Evolutionary conservation across 306 rosid species (phyloP).

Genomic region (Prunus mira): DNA sequence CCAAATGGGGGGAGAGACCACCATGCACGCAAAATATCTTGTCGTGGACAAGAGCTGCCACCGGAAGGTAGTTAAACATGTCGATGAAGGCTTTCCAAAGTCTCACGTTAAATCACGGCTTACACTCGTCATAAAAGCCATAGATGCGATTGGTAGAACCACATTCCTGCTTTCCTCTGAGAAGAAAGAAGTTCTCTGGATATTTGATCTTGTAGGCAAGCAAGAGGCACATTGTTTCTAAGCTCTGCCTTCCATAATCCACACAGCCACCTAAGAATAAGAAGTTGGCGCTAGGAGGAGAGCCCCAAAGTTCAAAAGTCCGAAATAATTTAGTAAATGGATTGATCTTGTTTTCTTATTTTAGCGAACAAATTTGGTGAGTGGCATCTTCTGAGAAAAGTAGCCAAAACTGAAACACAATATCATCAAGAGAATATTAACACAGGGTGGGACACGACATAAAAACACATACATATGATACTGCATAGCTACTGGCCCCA

Average conservation of each 20-base stretch:
- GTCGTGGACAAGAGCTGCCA: slow-evolving; percentile 85
- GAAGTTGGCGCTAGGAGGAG: slow-evolving; percentile 75
- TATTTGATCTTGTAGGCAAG: slow-evolving; percentile 83
- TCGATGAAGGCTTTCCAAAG: slow-evolving; percentile 81
- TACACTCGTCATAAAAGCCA: slow-evolving; percentile 66
- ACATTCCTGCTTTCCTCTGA: slow-evolving; percentile 92
- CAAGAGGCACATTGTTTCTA: slow-evolving; percentile 90
- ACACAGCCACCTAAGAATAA: slow-evolving; percentile 86
- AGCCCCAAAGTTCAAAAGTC: slow-evolving; percentile 87
- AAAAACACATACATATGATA: too few species aligned
- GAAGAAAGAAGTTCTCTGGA: slow-evolving; percentile 86
- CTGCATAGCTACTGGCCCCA: too few species aligned
- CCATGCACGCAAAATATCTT: slow-evolving; percentile 96
- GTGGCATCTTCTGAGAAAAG: too few species aligned
- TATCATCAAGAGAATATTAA: too few species aligned
- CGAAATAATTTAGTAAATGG: slow-evolving; percentile 5
- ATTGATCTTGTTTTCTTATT: too few species aligned
- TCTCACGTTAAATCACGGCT: too few species aligned
- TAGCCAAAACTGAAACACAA: too few species aligned
- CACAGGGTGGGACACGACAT: too few species aligned
- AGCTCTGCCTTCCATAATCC: slow-evolving; percentile 88
- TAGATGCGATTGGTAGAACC: slow-evolving; percentile 52
- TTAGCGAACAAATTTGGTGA: too few species aligned
- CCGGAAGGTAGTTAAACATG: slow-evolving; percentile 84
- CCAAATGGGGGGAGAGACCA: slow-evolving; percentile 83